Base-by-base conservation (phyloP, 352 stramenopile species). In the Blastocystis hominis region DNA sequence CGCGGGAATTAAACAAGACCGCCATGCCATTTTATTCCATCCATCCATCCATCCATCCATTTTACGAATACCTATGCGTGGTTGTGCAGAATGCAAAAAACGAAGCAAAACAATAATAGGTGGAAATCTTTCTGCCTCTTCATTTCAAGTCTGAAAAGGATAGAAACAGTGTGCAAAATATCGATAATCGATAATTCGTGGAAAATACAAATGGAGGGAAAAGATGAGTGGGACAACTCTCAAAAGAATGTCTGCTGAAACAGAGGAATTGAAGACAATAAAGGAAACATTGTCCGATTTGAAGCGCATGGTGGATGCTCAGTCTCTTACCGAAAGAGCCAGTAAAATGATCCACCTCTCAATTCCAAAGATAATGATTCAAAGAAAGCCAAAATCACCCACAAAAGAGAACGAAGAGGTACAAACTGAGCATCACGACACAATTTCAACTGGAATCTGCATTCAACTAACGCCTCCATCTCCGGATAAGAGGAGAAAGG, bases 141-240 rank as follows among this genome's bases (percentile, higher is more conserved):
- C 24, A 30, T 30, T 30, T 30, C 24, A 30, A 30, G 24, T 30
- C 24, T 30, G 24, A 30, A 30, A 30, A 30, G 24, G 24, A 30
- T 30, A 30, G 24, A 30, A 30, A 30, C 24, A 30, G 24, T 30
- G 24, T 30, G 24, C 24, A 30, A 30, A 30, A 30, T 30, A 30
- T 30, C 24, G 24, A 30, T 30, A 30, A 30, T 30, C 24, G 24
- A 30, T 30, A 30, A 30, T 30, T 30, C 24, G 24, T 30, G 24
- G 15, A 30, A 55, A 54, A 75, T 7, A 53, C 5, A 66, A 46
- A 61, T 80, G 70, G 70, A 80, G 70, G 70, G 70, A 80, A 80
- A 64, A 53, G 70, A 40, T 80, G 70, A 10, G 44, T 24, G n/a
- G 30, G 20, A 46, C 34, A 77, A 46, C 55, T 54, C 38, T 77